Percentiles rank a stretch among this genome's conserved stretches.
Evolutionary conservation across 2,329 filamentous ascomycete genomes (phyloP).

Genomic region (Aspergillus nomiae): DNA sequence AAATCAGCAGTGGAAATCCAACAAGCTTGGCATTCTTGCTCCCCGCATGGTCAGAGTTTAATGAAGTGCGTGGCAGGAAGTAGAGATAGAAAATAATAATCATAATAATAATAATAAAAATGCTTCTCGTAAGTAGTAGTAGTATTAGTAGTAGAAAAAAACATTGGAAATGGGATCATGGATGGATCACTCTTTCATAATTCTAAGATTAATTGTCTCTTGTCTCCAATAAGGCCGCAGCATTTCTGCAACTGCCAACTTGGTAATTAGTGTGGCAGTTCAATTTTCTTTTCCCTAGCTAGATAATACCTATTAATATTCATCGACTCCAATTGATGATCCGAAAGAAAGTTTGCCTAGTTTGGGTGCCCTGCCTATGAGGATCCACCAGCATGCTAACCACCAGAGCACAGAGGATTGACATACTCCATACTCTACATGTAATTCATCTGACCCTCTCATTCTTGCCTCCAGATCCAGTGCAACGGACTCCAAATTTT

Average conservation of each 20-base stretch:
- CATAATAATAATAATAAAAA: not conserved
- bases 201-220: not conserved
- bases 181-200: not conserved
- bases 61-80: not conserved
- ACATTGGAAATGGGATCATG: not conserved
- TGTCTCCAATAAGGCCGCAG: not conserved
- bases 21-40: conserved; percentile 8
- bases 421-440: conserved; percentile 6
- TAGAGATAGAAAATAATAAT: not conserved
- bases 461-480: not conserved
- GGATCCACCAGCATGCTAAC: conserved; percentile 15
- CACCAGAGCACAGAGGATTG: not conserved
- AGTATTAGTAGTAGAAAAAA: not conserved
- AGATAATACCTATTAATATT: not conserved
- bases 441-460: conserved; percentile 2
- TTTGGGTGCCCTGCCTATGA: conserved; percentile 13
- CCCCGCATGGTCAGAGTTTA: conserved; percentile 15
- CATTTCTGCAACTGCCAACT: not conserved
- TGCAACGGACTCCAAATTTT: not conserved
- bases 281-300: not conserved
- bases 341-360: conserved; percentile 21
- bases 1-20: conserved; percentile 10
- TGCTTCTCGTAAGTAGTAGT: not conserved
- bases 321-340: conserved; percentile 7
- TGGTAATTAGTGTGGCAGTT: not conserved